A percentile compares a stretch with the other conserved stretches of the same genome.
phyloP scores from a whole-genome alignment of 2,329 filamentous ascomycete species.

The Fusarium sp. region DNA sequence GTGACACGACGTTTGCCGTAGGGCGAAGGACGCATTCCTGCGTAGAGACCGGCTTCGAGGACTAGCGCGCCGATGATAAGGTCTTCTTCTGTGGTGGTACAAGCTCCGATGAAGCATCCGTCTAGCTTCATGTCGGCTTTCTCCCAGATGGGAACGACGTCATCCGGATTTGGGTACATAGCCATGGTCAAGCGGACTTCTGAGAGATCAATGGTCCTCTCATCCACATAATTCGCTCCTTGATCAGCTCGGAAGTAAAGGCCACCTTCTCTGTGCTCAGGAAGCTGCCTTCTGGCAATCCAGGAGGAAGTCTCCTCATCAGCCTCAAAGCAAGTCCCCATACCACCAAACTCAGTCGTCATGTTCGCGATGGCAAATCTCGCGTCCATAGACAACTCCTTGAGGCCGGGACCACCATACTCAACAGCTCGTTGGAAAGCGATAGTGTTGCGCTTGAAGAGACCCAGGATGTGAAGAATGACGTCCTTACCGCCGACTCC shows the following conservation, averaged over 20 bases:
- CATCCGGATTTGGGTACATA: constrained; percentile 55
- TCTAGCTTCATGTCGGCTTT: neutral
- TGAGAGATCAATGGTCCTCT: constrained; percentile 52
- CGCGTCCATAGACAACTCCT: constrained; percentile 55
- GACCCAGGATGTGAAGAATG: constrained; percentile 57
- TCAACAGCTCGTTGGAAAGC: constrained; percentile 59
- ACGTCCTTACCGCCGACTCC: constrained; percentile 60
- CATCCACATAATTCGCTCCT: constrained; percentile 52
- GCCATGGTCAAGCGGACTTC: constrained; percentile 54
- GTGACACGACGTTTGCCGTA: neutral
- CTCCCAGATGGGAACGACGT: constrained; percentile 46
- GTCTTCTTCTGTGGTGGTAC: neutral
- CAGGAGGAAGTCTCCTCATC: constrained; percentile 52
- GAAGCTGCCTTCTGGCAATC: constrained; percentile 45
- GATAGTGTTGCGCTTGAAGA: constrained; percentile 59
- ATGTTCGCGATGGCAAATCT: constrained; percentile 62
- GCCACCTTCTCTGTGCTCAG: constrained; percentile 41
- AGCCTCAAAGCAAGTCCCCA: constrained; percentile 54
- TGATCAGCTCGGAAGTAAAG: constrained; percentile 55
- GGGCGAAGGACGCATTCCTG: neutral
- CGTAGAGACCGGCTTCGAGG: neutral
- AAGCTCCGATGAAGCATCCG: neutral
- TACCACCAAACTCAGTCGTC: constrained; percentile 57
- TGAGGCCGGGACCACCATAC: constrained; percentile 56
- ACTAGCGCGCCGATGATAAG: neutral